A percentile compares a stretch with the other conserved stretches of the same genome.
phyloP scores from a whole-genome alignment of 352 stramenopile species.

The Globisporangium uncinulatum region DNA sequence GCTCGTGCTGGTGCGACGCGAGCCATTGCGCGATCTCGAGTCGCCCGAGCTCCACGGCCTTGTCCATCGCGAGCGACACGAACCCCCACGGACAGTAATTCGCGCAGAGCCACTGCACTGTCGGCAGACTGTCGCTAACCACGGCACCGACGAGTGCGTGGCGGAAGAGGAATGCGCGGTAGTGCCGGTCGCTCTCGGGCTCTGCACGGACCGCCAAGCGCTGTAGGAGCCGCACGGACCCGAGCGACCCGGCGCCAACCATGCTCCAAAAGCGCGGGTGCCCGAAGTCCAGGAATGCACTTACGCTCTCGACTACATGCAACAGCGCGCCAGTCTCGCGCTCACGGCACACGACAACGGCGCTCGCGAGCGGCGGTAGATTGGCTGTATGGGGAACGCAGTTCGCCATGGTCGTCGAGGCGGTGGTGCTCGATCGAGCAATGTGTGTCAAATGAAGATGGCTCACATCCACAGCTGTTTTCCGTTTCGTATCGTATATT shows the following conservation, averaged over 20 bases:
- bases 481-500: too few relatives aligned
- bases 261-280: background rate
- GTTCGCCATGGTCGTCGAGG: too few relatives aligned
- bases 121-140: background rate
- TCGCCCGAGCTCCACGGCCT: background rate
- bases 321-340: background rate
- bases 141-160: background rate
- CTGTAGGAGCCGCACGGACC: conserved; percentile 2
- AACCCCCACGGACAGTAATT: conserved; percentile 9
- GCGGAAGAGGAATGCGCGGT: conserved; percentile 5
- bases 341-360: background rate
- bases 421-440: too few relatives aligned
- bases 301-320: conserved; percentile 3
- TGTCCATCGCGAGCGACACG: conserved; percentile 8
- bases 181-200: background rate
- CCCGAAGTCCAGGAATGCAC: conserved; percentile 2
- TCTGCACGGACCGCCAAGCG: background rate
- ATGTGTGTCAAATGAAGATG: too few relatives aligned
- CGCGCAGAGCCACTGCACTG: conserved; percentile 2
- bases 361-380: conserved; percentile 1
- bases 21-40: conserved; percentile 11
- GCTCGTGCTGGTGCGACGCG: conserved; percentile 4
- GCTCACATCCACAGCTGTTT: too few relatives aligned
- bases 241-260: background rate
- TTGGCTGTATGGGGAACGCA: too few relatives aligned